These are phyloP conservation scores for Colletotrichum salicis DNA, from an alignment of 2,329 filamentous ascomycete genomes.

Conservation along the genomic window DNA sequence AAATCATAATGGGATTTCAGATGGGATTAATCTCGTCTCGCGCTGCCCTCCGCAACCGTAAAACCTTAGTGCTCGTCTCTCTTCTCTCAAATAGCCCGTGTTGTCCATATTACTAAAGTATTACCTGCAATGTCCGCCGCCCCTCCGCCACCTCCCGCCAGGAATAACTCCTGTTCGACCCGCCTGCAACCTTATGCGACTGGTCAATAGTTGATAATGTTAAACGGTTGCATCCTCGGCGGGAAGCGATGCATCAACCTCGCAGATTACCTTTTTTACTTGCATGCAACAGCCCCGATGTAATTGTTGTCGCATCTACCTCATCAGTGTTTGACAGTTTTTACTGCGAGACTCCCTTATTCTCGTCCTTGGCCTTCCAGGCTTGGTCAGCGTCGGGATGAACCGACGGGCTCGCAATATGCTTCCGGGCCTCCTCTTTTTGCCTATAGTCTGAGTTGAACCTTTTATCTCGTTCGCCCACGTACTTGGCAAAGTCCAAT, in stretches of 20 bases:
- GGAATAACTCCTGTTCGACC: constrained; percentile 29
- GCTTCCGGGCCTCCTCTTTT: constrained; percentile 57
- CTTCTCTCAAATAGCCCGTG: background rate
- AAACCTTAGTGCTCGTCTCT: background rate
- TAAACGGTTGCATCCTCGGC: background rate
- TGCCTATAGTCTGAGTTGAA: constrained; percentile 57
- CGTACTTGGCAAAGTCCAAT: constrained; percentile 56
- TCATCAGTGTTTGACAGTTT: constrained; percentile 21
- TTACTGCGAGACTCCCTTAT: background rate
- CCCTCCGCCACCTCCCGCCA: background rate
- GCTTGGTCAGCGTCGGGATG: constrained; percentile 46
- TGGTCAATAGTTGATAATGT: background rate
- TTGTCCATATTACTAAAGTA: background rate
- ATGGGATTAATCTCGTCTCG: constrained; percentile 18
- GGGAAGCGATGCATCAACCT: constrained; percentile 9
- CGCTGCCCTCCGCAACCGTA: constrained; percentile 19
- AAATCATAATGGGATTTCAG: background rate
- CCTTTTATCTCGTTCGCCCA: constrained; percentile 56
- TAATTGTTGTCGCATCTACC: background rate
- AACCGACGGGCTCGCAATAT: constrained; percentile 53
- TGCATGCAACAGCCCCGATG: background rate
- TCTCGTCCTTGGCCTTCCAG: constrained; percentile 25
- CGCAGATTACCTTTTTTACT: background rate
- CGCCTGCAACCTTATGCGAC: constrained; percentile 19
- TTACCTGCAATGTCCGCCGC: background rate